phyloP scores from a whole-genome alignment of 768 basidiomycete species.

The Suillus americanus region DNA sequence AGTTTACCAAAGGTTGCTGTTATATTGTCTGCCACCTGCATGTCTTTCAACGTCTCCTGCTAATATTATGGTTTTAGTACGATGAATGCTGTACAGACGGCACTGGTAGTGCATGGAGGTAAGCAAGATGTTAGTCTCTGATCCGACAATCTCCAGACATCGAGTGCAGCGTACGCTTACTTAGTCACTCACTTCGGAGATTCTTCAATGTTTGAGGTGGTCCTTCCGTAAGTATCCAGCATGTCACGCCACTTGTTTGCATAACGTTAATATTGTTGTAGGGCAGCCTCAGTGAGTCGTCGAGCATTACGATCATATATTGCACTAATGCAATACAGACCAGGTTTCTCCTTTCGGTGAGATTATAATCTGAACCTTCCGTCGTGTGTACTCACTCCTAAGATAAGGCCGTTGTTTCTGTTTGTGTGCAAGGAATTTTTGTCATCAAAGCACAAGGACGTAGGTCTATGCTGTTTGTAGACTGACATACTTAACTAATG shows the following conservation, averaged over 20 bases:
- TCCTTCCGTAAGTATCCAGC: background rate
- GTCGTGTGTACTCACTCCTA: background rate
- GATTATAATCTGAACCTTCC: background rate
- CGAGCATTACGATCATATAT: background rate
- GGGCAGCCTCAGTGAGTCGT: background rate
- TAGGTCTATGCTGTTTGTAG: background rate
- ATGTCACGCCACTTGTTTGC: background rate
- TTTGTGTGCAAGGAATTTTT: slow-evolving; percentile 1
- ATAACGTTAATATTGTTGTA: background rate
- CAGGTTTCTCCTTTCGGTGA: slow-evolving; percentile 1
- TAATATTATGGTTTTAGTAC: background rate
- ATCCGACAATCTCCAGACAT: background rate
- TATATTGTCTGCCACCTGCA: background rate
- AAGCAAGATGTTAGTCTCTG: background rate
- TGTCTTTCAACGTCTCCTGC: background rate
- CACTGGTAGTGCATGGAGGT: slow-evolving; percentile 1
- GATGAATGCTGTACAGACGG: background rate
- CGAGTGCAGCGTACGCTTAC: background rate
- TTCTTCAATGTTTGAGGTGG: background rate
- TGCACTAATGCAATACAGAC: background rate
- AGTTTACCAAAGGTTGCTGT: background rate
- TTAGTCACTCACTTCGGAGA: background rate
- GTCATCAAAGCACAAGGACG: slow-evolving; percentile 1
- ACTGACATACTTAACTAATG: background rate
- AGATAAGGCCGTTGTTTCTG: background rate